Evolutionary conservation across 352 stramenopile genomes (phyloP).

Genomic region (Phytophthora fragariaefolia): DNA sequence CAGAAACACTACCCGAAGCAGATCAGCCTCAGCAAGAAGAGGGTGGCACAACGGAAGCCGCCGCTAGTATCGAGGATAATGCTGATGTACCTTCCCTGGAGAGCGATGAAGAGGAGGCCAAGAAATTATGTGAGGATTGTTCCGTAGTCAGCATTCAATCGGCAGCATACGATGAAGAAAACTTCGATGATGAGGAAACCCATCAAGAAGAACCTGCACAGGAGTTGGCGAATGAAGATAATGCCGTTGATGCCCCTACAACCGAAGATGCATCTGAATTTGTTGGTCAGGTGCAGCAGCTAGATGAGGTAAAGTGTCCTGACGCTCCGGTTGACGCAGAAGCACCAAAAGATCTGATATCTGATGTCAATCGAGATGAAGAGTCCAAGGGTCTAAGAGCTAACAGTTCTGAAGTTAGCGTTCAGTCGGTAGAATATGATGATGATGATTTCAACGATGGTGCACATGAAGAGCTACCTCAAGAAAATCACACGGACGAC

Average conservation of each 20-base stretch:
- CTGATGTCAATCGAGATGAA: neutral
- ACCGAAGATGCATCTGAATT: constrained; percentile 4
- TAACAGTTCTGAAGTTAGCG: constrained; percentile 23
- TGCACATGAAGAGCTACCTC: constrained; percentile 6
- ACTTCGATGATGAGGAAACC: constrained; percentile 32
- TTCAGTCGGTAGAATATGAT: constrained; percentile 32
- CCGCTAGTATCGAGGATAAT: neutral
- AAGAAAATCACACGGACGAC: neutral
- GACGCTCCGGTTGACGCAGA: constrained; percentile 4
- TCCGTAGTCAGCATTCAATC: constrained; percentile 30
- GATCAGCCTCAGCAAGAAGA: constrained; percentile 8
- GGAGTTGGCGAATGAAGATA: neutral
- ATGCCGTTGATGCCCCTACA: neutral
- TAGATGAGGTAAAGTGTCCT: neutral
- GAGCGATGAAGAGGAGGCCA: constrained; percentile 6
- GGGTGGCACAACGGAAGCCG: neutral
- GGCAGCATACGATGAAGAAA: constrained; percentile 32
- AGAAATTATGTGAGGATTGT: constrained; percentile 11
- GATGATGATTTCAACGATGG: constrained; percentile 37
- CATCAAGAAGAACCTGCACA: constrained; percentile 8
- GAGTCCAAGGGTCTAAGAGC: constrained; percentile 10
- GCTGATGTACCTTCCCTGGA: constrained; percentile 1
- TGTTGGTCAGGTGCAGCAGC: neutral
- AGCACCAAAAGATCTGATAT: neutral
- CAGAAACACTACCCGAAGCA: neutral